Base-by-base conservation (phyloP, 306 rosid species). In the Citrullus mucosospermus region DNA sequence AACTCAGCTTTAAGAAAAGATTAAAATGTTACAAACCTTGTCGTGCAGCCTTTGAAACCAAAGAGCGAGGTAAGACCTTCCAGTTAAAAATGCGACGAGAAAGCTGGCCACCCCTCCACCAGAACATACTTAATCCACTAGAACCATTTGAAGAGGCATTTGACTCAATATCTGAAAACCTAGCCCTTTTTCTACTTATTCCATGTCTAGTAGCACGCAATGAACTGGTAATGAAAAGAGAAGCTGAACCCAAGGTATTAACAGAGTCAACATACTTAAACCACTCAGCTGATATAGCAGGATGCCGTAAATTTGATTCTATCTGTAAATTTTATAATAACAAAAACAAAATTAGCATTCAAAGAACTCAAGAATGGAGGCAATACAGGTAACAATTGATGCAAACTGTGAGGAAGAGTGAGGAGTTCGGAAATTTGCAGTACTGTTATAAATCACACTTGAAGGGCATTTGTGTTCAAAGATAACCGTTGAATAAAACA, bases 101-200 rank as follows among this genome's bases (percentile, higher is more conserved):
- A 85, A 92, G 88, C 85, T 87, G 86, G 76, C 97, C 99, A 73
- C 99, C 99, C 89, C 99, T 91, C 97, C 97, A 91, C 99, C 99
- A 95, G 73, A 84, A 91, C 79, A 87, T 84, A 73, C 89, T 91
- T 88, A 95, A 85, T 77, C 97, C 97, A 88, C 93, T 76, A 57
- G 86, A 73, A 48, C 88, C 74, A 76, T 86, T 88, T 78, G 91
- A 86, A 81, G 97, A 82, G 75, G 91, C 88, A 74, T 82, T 90
- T 39, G 91, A 77, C 78, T 89, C 93, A 60, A 1, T 78, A 83
- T 92, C 97, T 46, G 90, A 86, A 82, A 73, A 73, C 85, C 88
- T 87, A 82, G 82, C 85, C 88, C 87, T 89, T 84, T 88, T 95
- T 82, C 83, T 91, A 76, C 87, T 88, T 78, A 88, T 80, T 75